Base-by-base conservation (phyloP, 805 yeast genomes). In the Ogataea zsoltii region DNA sequence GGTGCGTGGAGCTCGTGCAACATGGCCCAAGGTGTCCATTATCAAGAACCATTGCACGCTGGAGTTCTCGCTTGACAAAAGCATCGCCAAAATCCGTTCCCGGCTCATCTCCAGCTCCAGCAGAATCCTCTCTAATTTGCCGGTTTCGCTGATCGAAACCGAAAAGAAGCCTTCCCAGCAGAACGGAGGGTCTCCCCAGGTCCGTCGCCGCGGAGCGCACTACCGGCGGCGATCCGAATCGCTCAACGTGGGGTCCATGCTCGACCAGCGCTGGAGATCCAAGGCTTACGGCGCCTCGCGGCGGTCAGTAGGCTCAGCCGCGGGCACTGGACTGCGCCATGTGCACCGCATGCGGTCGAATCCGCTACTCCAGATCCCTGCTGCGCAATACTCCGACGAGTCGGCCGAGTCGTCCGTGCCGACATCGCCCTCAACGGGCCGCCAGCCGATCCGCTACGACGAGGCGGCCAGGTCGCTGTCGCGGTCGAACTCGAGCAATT, bases 11-110 rank as follows among this genome's bases (percentile, higher is more conserved):
- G 94, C 96, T 1, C 71, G 88, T 46, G 92, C 97, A 0, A 84
- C 97, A 0, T 92, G 98, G 97, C 96, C 97, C 0, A 88, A 88
- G 58, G 65, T 94, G 4, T 80, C 96, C 2, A 75, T 91, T 35
- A 88, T 92, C 38, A 77, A 83, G 54, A 92, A 94, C 62, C 96
- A 89, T 60, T 90, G 97, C 65, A 83, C 94, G 0, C 80, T 90
- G 26, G 99, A 92, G 60, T 84, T 92, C 63, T 85, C 90, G 0
- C 69, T 92, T 33, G 98, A 92, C 63, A 77, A 76, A 47, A 85
- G 94, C 7, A 89, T 94, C 7, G 73, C 83, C n/a, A 60, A 66
- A 7, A 63, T 90, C 44, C 74, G 89, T 51, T 82, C 87, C 6
- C 71, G 85, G 50, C 68, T 83, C 21, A 77, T 85, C 15, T 67